Evolutionary conservation across 2,329 filamentous ascomycete genomes (phyloP).

Genomic region (Tothia fuscella): DNA sequence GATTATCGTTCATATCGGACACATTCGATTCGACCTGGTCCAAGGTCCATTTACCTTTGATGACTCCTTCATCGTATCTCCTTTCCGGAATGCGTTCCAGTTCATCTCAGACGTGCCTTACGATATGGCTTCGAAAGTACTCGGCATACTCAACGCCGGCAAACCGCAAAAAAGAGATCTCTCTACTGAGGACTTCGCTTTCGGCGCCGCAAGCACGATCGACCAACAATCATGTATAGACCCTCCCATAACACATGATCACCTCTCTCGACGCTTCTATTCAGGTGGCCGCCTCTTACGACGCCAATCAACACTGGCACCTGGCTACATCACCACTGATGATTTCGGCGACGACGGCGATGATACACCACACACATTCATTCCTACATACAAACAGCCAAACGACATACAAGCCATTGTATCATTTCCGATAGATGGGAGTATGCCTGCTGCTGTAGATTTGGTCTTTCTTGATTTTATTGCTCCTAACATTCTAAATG

Average conservation of each 20-base stretch:
- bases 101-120: conserved; percentile 44
- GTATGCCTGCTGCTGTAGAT: conserved; percentile 35
- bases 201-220: conserved; percentile 24
- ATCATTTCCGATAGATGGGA: conserved; percentile 34
- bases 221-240: conserved; percentile 37
- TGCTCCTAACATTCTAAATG: conserved; percentile 23
- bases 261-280: conserved; percentile 17
- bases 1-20: conserved; percentile 49
- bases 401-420: conserved; percentile 39
- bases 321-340: conserved; percentile 44
- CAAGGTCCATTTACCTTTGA: conserved; percentile 50
- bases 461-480: conserved; percentile 43
- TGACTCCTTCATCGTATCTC: conserved; percentile 43
- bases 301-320: conserved; percentile 32
- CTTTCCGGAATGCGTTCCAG: conserved; percentile 42
- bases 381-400: conserved; percentile 37
- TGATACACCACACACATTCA: conserved; percentile 40
- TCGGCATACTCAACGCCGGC: conserved; percentile 33
- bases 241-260: conserved; percentile 26
- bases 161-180: conserved; percentile 25
- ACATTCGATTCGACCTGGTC: conserved; percentile 49
- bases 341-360: conserved; percentile 47
- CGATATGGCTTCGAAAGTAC: conserved; percentile 29
- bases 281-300: conserved; percentile 31
- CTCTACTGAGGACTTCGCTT: conserved; percentile 22